phyloP scores from a whole-genome alignment of 2,329 filamentous ascomycete species.

The Amauroascus niger region DNA sequence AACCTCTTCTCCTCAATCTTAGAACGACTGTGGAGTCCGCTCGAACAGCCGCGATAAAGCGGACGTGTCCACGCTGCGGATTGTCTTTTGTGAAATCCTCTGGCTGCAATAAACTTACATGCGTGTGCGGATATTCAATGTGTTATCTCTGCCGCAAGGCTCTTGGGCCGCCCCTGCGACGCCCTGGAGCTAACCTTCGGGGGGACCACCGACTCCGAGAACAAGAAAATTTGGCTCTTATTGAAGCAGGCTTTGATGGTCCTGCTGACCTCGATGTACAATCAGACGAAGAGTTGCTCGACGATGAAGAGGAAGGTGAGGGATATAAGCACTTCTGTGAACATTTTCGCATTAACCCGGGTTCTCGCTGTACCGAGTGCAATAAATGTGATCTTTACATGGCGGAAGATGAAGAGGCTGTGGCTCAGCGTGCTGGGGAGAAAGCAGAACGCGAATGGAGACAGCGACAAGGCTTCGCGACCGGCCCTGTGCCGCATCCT shows the following conservation, averaged over 20 bases:
- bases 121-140: constrained; percentile 94
- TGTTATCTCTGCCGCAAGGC: constrained; percentile 90
- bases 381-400: constrained; percentile 63
- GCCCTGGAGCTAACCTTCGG: neutral
- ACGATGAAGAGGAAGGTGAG: constrained; percentile 41
- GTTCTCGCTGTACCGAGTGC: constrained; percentile 67
- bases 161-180: constrained; percentile 25
- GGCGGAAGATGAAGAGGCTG: constrained; percentile 62
- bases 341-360: constrained; percentile 77
- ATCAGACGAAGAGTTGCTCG: constrained; percentile 18
- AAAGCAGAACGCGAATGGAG: constrained; percentile 64
- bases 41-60: constrained; percentile 87
- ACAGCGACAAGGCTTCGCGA: constrained; percentile 47
- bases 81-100: constrained; percentile 86
- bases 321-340: constrained; percentile 94
- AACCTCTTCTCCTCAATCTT: constrained; percentile 68
- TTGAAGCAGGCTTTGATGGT: constrained; percentile 10
- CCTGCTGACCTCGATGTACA: constrained; percentile 12
- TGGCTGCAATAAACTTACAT: constrained; percentile 95
- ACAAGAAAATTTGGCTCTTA: neutral
- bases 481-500: constrained; percentile 1
- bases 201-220: neutral
- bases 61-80: constrained; percentile 84
- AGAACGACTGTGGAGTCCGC: constrained; percentile 86
- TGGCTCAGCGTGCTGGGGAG: constrained; percentile 58